Evolutionary conservation across 805 yeast genomes (phyloP), one percentile per base, ranked within the genome.

Genomic region (Candida argentea): DNA sequence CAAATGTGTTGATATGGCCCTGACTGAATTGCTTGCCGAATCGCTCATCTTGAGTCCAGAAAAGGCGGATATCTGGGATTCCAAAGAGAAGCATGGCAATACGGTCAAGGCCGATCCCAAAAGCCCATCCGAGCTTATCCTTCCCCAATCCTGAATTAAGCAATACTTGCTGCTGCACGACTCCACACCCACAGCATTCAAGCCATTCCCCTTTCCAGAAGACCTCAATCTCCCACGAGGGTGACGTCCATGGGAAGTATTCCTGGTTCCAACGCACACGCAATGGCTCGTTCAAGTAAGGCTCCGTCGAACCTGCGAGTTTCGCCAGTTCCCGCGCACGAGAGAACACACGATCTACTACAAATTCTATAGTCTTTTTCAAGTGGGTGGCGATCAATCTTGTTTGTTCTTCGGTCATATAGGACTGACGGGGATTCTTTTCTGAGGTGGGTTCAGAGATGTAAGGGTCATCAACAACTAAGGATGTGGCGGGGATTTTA

Each of bases 181-280:
- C 67, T 15, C 98, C 98, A 56, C 94, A 84, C 1, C 98, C 98
- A 46, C 95, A 84, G 50, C 94, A 76, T 57, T 91, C 98, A 20
- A 91, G 65, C 98, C 98, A 91, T 41, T 87, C 94, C 29, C 91
- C 94, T 48, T 86, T 83, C 96, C 97, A 91, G 87, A 93, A 86
- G 4, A 91, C 95, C 55, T 91, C 98, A 40, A 93, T 85, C 47
- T 91, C 96, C 93, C 94, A 91, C 24, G 94, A 82, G 3, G 98
- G 98, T 1, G 94, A 75, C 3, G 98, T 91, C 96, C 97, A 91
- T 3, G 98, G 98, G 61, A 91, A 91, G 45, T 76, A 84, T 0
- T 91, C 94, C 44, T 84, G 93, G 19, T 86, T 80, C 98, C 98
- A 91, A 41, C 97, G 68, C 12, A 87, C 82, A 46, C 72, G 77